phyloP scores from a whole-genome alignment of 495 filamentous ascomycete genomes.

The Xylaria palmicola region DNA sequence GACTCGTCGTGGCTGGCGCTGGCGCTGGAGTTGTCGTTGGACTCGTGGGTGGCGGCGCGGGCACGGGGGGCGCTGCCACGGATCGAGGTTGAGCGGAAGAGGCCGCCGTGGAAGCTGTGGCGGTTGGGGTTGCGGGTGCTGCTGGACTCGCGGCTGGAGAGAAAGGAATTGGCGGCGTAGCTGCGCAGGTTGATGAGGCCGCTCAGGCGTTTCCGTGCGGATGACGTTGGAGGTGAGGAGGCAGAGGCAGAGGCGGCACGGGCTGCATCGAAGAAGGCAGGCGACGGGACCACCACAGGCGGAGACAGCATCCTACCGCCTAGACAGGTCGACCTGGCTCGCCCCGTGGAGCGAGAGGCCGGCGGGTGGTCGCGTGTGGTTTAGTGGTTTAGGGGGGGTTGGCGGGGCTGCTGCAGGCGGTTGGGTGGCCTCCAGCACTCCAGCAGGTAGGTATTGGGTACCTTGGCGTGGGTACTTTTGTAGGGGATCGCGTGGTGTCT shows the following conservation, averaged over 20 bases:
- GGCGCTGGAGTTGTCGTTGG: too few relatives aligned
- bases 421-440: too few relatives aligned
- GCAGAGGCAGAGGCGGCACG: constrained; percentile 33
- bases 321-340: not conserved
- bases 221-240: constrained; percentile 44
- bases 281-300: constrained; percentile 5
- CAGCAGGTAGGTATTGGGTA: too few relatives aligned
- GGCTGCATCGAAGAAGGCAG: constrained; percentile 15
- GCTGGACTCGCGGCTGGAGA: constrained; percentile 40
- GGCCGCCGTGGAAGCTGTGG: constrained; percentile 17
- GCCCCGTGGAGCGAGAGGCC: constrained; percentile 2
- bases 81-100: constrained; percentile 9
- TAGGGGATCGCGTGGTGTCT: too few relatives aligned
- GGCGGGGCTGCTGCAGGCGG: not conserved
- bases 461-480: too few relatives aligned
- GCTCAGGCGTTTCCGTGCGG: constrained; percentile 57
- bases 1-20: constrained; percentile 10
- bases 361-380: constrained; percentile 12
- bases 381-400: not conserved
- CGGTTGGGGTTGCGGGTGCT: constrained; percentile 28
- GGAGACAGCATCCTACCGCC: constrained; percentile 17
- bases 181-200: constrained; percentile 72
- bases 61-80: constrained; percentile 6
- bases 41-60: not conserved
- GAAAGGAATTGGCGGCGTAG: constrained; percentile 44